Base-by-base conservation (phyloP, 352 stramenopile species). In the Phytopythium boreale region DNA sequence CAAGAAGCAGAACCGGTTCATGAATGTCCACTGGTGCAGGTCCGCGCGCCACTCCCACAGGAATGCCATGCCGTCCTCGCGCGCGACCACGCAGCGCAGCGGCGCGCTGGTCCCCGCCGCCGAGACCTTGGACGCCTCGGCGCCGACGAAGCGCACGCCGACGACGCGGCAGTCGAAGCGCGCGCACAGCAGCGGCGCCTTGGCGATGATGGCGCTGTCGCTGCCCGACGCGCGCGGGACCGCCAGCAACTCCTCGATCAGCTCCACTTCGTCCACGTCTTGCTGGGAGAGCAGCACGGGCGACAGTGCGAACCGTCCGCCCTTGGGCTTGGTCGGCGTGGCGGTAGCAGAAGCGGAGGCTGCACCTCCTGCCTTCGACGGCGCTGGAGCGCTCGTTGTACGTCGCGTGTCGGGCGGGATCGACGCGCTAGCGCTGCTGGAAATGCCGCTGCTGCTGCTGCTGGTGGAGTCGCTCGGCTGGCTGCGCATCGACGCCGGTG, bases 11-110 rank as follows among this genome's bases (percentile, higher is more conserved):
- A 94, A 84, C 37, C 75, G 71, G 66, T 94, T 96, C 17, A 95
- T 64, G 74, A 88, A 96, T 12, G 80, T 86, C 88, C 86, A 96
- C 57, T 86, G 79, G 57, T 85, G 76, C 41, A 92, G 63, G 67
- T 96, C 86, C 9, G 67, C 71, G 44, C 86, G 77, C 88, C 88
- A 96, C 55, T 96, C 86, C 88, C 88, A 96, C 22, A 95, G 59
- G 68, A 87, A 93, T 39, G 78, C 84, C 73, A 89, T 80, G 27
- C 88, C 88, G 61, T 96, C 88, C 57, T 92, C 80, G 20, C 82
- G 73, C 12, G 85, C 84, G 29, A 94, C 76, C 0, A 96, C 66
- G 64, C 86, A 96, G 39, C 88, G 75, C 63, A 96, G 70, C 14
- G 64, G 69, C n/a, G 50, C 27, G 52, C 29, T 29, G 8, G 26